phyloP scores from a whole-genome alignment of 768 basidiomycete genomes.

The Serendipita indica region DNA sequence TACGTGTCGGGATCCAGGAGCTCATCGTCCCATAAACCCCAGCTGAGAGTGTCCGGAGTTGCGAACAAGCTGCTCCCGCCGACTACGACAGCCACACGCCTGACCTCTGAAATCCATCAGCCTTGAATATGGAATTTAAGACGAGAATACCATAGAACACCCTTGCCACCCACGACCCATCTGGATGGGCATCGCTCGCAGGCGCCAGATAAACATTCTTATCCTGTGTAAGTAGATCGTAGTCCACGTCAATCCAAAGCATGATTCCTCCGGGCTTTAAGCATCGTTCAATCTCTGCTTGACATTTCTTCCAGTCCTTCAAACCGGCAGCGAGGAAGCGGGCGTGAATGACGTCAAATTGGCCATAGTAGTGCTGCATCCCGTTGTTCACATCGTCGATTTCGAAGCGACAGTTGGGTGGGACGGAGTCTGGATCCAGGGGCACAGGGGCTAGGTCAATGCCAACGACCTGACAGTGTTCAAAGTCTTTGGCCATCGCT shows the following conservation, averaged over 20 bases:
- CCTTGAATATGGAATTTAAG: background rate
- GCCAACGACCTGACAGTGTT: slow-evolving; percentile 50
- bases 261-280: slow-evolving; percentile 10
- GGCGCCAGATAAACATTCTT: background rate
- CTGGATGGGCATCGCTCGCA: background rate
- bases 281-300: slow-evolving; percentile 2
- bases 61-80: background rate
- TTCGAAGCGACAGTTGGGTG: slow-evolving; percentile 11
- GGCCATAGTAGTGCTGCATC: slow-evolving; percentile 9
- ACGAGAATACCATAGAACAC: background rate
- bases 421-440: background rate
- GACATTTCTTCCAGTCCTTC: slow-evolving; percentile 3
- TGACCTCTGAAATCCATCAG: background rate
- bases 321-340: slow-evolving; percentile 6
- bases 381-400: slow-evolving; percentile 10
- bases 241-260: slow-evolving; percentile 5
- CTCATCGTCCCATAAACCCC: background rate
- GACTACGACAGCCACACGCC: background rate
- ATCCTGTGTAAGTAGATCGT: background rate
- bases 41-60: background rate
- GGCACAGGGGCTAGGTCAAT: slow-evolving; percentile 48
- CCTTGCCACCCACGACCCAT: background rate
- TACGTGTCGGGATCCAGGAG: slow-evolving; percentile 3
- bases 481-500: slow-evolving; percentile 57
- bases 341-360: slow-evolving; percentile 10